phyloP scores from a whole-genome alignment of 345 rosid genomes.

The Brassica napus region DNA sequence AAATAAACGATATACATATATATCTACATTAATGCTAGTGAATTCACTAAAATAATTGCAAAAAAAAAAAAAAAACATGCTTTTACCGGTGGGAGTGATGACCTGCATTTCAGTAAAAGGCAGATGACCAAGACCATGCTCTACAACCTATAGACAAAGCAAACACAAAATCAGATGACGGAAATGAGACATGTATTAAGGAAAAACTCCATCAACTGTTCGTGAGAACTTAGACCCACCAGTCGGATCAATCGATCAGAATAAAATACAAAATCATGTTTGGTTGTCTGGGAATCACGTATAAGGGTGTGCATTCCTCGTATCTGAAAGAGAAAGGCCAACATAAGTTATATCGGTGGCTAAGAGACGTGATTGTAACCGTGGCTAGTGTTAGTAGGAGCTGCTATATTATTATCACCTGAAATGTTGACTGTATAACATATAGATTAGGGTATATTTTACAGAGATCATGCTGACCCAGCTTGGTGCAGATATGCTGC shows the following conservation, averaged over 20 bases:
- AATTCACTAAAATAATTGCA: not conserved
- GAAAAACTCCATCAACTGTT: not conserved
- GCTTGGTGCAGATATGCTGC: slow-evolving; percentile 89
- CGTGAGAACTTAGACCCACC: slow-evolving; percentile 47
- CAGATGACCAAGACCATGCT: slow-evolving; percentile 93
- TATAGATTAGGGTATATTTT: slow-evolving; percentile 90
- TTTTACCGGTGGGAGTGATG: slow-evolving; percentile 84
- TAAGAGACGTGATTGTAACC: not conserved
- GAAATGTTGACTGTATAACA: slow-evolving; percentile 90
- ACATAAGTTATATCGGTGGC: slow-evolving; percentile 1
- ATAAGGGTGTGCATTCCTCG: slow-evolving; percentile 97
- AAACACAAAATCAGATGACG: slow-evolving; percentile 5
- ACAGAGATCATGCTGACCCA: slow-evolving; percentile 94
- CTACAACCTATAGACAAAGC: slow-evolving; percentile 64
- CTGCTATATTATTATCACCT: slow-evolving; percentile 48
- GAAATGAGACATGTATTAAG: not conserved
- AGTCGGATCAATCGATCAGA: slow-evolving; percentile 89
- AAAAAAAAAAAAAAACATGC: slow-evolving; percentile 33
- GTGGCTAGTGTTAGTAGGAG: not conserved
- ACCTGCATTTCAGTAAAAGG: slow-evolving; percentile 95
- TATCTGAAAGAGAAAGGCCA: slow-evolving; percentile 53
- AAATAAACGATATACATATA: not conserved
- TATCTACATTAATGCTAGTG: not conserved
- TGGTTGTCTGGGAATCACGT: slow-evolving; percentile 85
- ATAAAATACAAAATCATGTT: slow-evolving; percentile 89